A percentile compares a stretch with the other conserved stretches of the same genome.
These are phyloP conservation scores for Talaromyces sp. DNA, from an alignment of 2,329 filamentous ascomycete genomes.

Conservation along the genomic window DNA sequence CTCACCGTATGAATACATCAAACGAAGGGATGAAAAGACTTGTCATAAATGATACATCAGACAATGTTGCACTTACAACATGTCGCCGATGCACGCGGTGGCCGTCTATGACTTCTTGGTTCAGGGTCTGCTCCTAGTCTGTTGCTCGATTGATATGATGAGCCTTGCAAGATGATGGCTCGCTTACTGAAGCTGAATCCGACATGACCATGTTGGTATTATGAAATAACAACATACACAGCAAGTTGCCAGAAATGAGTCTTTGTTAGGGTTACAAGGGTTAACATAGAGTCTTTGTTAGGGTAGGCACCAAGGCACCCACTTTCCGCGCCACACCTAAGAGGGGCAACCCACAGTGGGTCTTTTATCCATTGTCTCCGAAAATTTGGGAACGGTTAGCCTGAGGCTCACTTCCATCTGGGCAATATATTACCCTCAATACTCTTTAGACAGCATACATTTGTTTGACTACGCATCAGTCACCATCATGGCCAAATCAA, in stretches of 20 bases:
- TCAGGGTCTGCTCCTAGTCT: too few species aligned
- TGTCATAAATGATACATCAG: background rate
- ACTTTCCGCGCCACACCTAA: background rate
- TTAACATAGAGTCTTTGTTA: background rate
- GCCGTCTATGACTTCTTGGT: too few species aligned
- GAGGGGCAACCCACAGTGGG: background rate
- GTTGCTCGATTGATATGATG: too few species aligned
- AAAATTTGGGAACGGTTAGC: background rate
- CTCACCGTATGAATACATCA: background rate
- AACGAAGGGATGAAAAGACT: background rate
- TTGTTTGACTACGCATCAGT: background rate
- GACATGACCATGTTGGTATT: background rate
- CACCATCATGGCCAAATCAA: slow-evolving; percentile 1
- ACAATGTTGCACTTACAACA: too few species aligned
- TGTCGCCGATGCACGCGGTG: too few species aligned
- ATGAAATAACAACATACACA: background rate
- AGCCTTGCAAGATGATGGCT: too few species aligned
- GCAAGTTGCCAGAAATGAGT: background rate
- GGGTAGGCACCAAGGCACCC: background rate
- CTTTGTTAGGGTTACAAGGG: background rate
- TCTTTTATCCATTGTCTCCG: background rate
- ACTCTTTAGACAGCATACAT: background rate
- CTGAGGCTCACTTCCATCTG: background rate
- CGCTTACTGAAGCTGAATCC: too few species aligned
- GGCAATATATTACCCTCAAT: background rate